Conservation (phyloP, 768 basidiomycete species). For the Austroboletus eburneus region DNA sequence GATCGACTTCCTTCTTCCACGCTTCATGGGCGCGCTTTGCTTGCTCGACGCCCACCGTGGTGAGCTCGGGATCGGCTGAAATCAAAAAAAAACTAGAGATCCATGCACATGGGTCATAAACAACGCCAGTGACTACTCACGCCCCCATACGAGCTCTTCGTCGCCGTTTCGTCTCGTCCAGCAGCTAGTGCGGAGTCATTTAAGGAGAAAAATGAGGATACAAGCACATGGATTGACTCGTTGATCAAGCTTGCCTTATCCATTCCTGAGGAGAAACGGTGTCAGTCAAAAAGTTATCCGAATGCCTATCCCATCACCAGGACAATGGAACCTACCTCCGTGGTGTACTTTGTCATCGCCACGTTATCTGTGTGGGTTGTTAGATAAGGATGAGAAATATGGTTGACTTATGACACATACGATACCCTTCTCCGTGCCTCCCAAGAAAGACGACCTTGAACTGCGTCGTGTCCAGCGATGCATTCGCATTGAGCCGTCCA, state of each 20-base stretch:
- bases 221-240: too few relatives aligned
- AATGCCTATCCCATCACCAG: too few relatives aligned
- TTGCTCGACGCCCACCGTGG: conserved; percentile 51
- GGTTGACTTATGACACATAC: conserved; percentile 40
- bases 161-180: conserved; percentile 59
- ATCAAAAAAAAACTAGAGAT: neutral
- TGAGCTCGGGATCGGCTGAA: conserved; percentile 64
- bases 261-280: conserved; percentile 41
- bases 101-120: neutral
- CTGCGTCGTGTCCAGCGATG: conserved; percentile 39
- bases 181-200: conserved; percentile 37
- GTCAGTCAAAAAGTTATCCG: too few relatives aligned
- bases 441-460: conserved; percentile 64
- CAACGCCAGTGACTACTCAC: conserved; percentile 45
- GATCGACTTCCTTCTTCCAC: conserved; percentile 47
- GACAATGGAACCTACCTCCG: conserved; percentile 26
- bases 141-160: conserved; percentile 68
- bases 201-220: neutral
- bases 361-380: conserved; percentile 82
- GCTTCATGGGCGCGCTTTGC: conserved; percentile 41
- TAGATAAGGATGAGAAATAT: too few relatives aligned
- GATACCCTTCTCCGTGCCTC: conserved; percentile 71
- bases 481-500: conserved; percentile 39
- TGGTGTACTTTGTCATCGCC: conserved; percentile 62
- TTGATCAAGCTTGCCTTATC: conserved; percentile 46